phyloP scores from a whole-genome alignment of 1,139 yeast genomes.

The Yamadazyma conglobata region DNA sequence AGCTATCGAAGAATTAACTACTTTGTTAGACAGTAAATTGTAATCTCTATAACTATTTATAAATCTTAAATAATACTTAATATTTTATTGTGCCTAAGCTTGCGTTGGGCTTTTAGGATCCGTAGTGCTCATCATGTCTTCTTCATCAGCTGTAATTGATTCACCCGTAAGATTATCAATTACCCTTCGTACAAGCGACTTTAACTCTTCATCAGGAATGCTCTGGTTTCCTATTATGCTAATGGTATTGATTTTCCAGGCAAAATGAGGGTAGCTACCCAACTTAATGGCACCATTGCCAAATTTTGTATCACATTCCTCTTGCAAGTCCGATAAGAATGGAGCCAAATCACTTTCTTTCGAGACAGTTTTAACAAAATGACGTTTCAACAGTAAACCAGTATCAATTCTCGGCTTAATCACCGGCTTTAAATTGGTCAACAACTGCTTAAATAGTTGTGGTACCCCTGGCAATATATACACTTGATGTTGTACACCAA shows the following conservation, averaged over 20 bases:
- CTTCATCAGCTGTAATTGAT: constrained; percentile 57
- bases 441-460: constrained; percentile 55
- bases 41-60: constrained; percentile 12
- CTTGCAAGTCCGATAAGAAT: constrained; percentile 51
- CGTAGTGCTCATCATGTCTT: constrained; percentile 31
- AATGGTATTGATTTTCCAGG: constrained; percentile 60
- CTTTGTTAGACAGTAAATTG: constrained; percentile 57
- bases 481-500: constrained; percentile 57
- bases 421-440: constrained; percentile 29
- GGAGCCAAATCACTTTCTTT: constrained; percentile 72
- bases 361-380: constrained; percentile 57
- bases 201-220: constrained; percentile 32
- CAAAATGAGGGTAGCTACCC: constrained; percentile 82
- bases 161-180: constrained; percentile 39
- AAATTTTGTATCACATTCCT: constrained; percentile 33
- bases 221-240: constrained; percentile 61
- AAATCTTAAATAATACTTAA: constrained; percentile 1
- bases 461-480: constrained; percentile 84
- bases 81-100: too few relatives aligned
- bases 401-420: constrained; percentile 24
- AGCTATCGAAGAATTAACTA: constrained; percentile 70
- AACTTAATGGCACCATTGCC: constrained; percentile 50
- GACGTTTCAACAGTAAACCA: constrained; percentile 37
- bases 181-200: constrained; percentile 45
- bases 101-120: constrained; percentile 8